Percentiles rank a stretch among this genome's conserved stretches.
phyloP scores from a whole-genome alignment of 2,329 filamentous ascomycete species.

The Ophiostoma triangulosporum region DNA sequence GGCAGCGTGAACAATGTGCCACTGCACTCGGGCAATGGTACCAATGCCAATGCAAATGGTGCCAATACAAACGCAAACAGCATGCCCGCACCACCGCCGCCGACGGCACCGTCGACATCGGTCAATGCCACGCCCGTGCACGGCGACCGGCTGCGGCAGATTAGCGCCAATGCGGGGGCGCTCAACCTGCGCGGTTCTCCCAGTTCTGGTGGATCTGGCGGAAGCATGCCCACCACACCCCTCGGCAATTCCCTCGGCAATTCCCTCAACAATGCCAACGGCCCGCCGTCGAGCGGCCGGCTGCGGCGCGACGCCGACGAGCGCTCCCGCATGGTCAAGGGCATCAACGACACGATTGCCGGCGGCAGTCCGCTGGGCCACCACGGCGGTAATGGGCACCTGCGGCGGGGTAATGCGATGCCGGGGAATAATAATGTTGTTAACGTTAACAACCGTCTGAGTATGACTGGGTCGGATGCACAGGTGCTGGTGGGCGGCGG shows the following conservation, averaged over 20 bases:
- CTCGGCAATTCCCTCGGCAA: no score
- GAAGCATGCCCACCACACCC: conserved; percentile 1
- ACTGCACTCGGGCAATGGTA: no score
- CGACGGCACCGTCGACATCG: conserved; percentile 7
- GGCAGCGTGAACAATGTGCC: not conserved
- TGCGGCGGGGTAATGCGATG: not conserved
- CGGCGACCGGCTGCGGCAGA: conserved; percentile 10
- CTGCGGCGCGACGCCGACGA: conserved; percentile 22
- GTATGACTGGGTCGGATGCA: conserved; percentile 39
- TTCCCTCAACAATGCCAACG: not conserved
- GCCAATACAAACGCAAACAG: not conserved
- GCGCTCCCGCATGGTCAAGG: conserved; percentile 37
- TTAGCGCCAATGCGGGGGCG: not conserved
- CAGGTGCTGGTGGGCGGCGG: conserved; percentile 39
- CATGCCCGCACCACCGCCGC: not conserved
- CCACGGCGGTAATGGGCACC: conserved; percentile 16
- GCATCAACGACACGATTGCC: conserved; percentile 34
- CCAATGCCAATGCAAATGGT: no score
- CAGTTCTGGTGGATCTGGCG: not conserved
- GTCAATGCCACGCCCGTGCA: conserved; percentile 11
- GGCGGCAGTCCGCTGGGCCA: conserved; percentile 7
- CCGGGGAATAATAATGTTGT: not conserved
- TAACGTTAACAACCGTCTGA: conserved; percentile 25
- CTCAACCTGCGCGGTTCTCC: no score
- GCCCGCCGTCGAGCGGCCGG: conserved; percentile 20